Evolutionary conservation across 768 basidiomycete species (phyloP).

Genomic region (Boletus insuetus): DNA sequence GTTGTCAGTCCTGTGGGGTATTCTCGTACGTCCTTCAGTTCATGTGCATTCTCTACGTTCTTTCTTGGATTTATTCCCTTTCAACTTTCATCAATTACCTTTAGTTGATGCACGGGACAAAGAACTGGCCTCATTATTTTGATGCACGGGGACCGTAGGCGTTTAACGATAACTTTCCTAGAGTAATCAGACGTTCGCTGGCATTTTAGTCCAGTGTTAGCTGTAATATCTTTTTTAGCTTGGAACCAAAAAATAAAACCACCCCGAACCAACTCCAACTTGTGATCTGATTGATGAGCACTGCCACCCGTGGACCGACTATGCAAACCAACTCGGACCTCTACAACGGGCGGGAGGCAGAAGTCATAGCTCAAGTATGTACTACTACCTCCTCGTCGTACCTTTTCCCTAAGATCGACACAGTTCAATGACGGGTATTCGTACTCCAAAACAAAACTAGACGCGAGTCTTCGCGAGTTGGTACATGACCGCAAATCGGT

Average conservation of each 20-base stretch:
- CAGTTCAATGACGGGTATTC: slow-evolving; percentile 56
- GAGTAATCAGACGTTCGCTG: slow-evolving; percentile 26
- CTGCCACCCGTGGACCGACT: slow-evolving; percentile 15
- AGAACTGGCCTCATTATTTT: slow-evolving; percentile 10
- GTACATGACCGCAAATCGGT: slow-evolving; percentile 46
- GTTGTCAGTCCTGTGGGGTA: slow-evolving; percentile 12
- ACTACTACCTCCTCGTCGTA: neutral
- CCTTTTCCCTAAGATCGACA: slow-evolving; percentile 33
- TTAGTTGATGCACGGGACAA: slow-evolving; percentile 17
- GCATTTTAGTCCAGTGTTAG: slow-evolving; percentile 29
- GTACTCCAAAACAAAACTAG: slow-evolving; percentile 34
- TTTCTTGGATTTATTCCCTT: slow-evolving; percentile 24
- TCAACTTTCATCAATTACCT: slow-evolving; percentile 3
- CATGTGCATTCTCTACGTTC: slow-evolving; percentile 19
- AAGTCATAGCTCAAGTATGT: slow-evolving; percentile 29
- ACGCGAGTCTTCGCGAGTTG: slow-evolving; percentile 49
- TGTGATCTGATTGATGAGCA: slow-evolving; percentile 9
- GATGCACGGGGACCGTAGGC: slow-evolving; percentile 18
- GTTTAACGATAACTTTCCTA: slow-evolving; percentile 20
- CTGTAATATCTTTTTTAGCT: slow-evolving; percentile 27
- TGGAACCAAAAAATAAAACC: slow-evolving; percentile 17
- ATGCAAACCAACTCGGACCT: slow-evolving; percentile 21
- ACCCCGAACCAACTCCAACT: neutral
- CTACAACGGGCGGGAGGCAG: slow-evolving; percentile 30
- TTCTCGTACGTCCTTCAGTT: slow-evolving; percentile 19